Evolutionary conservation across 2,329 filamentous ascomycete species (phyloP).

Genomic region (Clonostachys chloroleuca): DNA sequence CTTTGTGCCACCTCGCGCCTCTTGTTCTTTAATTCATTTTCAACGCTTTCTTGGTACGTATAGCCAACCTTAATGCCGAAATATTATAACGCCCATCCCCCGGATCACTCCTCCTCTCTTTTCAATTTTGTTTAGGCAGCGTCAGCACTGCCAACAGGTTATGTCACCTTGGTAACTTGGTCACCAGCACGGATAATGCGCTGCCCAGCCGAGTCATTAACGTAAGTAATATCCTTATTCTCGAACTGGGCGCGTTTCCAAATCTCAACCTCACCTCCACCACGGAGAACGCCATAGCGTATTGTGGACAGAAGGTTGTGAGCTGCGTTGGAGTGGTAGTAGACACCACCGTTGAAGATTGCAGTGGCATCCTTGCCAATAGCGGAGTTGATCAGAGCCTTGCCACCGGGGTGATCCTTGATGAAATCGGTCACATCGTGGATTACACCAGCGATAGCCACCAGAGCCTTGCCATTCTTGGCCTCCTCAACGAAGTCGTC

Average conservation of each 20-base stretch:
- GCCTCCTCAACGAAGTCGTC: conserved; percentile 77
- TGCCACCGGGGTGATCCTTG: conserved; percentile 83
- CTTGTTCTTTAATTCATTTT: no score
- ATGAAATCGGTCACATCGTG: conserved; percentile 83
- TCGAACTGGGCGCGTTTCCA: conserved; percentile 85
- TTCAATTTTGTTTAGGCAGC: conserved; percentile 54
- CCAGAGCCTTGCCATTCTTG: conserved; percentile 70
- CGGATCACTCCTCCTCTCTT: no score
- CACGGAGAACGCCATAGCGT: conserved; percentile 81
- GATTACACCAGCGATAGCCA: conserved; percentile 78
- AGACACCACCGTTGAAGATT: conserved; percentile 89
- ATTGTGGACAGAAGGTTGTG: conserved; percentile 87
- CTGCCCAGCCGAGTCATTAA: conserved; percentile 77
- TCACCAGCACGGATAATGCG: conserved; percentile 81
- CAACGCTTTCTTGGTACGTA: no score
- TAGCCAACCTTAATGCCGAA: no score
- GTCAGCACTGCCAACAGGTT: conserved; percentile 78
- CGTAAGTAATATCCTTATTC: conserved; percentile 76
- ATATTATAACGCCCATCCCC: no score
- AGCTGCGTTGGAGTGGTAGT: conserved; percentile 84
- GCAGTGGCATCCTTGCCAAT: conserved; percentile 86
- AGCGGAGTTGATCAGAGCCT: conserved; percentile 76
- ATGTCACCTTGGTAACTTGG: conserved; percentile 78
- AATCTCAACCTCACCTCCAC: conserved; percentile 86
- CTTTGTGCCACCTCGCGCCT: no score